A percentile compares a stretch with the other conserved stretches of the same genome.
Evolutionary conservation across 148 eudicot species (phyloP).

Genomic region (Camellia sinensis): DNA sequence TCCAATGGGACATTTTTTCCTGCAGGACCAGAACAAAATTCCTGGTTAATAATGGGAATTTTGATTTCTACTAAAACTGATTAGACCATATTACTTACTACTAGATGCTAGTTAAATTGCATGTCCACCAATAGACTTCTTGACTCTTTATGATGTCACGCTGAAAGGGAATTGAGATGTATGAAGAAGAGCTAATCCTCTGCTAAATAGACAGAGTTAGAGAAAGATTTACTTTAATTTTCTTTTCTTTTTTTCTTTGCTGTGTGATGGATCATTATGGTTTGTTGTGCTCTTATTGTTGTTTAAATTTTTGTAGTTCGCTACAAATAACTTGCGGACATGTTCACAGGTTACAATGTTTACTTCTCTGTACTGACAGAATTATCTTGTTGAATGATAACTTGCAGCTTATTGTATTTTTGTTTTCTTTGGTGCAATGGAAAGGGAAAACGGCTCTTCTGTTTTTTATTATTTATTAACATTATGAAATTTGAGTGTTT

Average conservation of each 20-base stretch:
- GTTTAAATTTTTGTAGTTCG: not conserved
- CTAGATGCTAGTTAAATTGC: not conserved
- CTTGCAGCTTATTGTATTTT: not conserved
- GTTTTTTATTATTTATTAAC: not conserved
- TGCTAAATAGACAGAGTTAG: not conserved
- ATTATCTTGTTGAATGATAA: not conserved
- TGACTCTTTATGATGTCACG: not conserved
- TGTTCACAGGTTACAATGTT: constrained; percentile 3
- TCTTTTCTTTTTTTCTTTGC: not conserved
- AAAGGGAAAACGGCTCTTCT: not conserved
- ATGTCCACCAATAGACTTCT: not conserved
- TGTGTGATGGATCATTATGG: not conserved
- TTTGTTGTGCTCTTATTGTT: not conserved
- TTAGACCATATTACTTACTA: not conserved
- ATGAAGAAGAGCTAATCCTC: not conserved
- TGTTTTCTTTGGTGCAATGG: not conserved
- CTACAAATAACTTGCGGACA: not conserved
- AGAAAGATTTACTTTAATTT: not conserved
- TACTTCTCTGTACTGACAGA: not conserved
- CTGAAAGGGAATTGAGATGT: not conserved
- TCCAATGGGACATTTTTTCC: not conserved
- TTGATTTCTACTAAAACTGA: not conserved
- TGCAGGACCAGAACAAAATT: not conserved
- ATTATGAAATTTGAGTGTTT: not conserved
- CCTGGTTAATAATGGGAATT: not conserved